Percentiles rank a stretch among this genome's conserved stretches.
Conservation (phyloP, 2,329 filamentous ascomycete species). For the Paraphaeosphaeria sporulosa region DNA sequence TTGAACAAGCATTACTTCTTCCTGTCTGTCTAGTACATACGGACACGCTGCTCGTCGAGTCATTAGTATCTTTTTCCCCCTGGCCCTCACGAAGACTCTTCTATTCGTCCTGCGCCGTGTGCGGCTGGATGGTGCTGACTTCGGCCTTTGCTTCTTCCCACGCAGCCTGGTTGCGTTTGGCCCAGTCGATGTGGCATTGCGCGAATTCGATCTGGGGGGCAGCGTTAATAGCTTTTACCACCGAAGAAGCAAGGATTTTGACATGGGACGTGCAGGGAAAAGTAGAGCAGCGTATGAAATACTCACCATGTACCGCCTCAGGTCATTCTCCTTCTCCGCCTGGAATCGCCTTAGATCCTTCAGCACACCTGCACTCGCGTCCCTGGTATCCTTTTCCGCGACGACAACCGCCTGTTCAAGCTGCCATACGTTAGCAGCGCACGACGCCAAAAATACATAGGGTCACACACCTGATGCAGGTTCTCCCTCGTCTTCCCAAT, state of each 20-base stretch:
- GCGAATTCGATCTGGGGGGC: slow-evolving; percentile 80
- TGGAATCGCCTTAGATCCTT: slow-evolving; percentile 94
- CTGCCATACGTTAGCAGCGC: slow-evolving; percentile 53
- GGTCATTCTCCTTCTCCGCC: slow-evolving; percentile 91
- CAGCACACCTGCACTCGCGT: slow-evolving; percentile 87
- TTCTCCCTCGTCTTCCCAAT: slow-evolving; percentile 96
- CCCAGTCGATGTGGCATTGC: slow-evolving; percentile 93
- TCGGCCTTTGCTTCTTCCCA: slow-evolving; percentile 92
- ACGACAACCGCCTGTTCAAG: slow-evolving; percentile 90
- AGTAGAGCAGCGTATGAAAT: background rate
- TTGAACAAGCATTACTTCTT: slow-evolving; percentile 3
- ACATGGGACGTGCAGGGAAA: too few relatives aligned
- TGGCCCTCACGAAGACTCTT: background rate
- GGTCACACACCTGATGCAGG: slow-evolving; percentile 63
- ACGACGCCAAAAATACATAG: background rate
- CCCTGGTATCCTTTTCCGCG: slow-evolving; percentile 89
- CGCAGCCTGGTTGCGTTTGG: slow-evolving; percentile 85
- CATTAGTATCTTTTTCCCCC: background rate
- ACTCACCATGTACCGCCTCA: slow-evolving; percentile 93
- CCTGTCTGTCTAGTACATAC: slow-evolving; percentile 2
- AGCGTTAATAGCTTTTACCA: slow-evolving; percentile 7
- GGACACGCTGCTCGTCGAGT: background rate
- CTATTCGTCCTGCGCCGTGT: slow-evolving; percentile 14
- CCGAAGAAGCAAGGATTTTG: background rate
- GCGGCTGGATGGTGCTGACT: slow-evolving; percentile 80